A percentile compares a stretch with the other conserved stretches of the same genome.
These are phyloP conservation scores for Lolium rigidum DNA, from an alignment of 176 grass and related monocot species.

Conservation along the genomic window DNA sequence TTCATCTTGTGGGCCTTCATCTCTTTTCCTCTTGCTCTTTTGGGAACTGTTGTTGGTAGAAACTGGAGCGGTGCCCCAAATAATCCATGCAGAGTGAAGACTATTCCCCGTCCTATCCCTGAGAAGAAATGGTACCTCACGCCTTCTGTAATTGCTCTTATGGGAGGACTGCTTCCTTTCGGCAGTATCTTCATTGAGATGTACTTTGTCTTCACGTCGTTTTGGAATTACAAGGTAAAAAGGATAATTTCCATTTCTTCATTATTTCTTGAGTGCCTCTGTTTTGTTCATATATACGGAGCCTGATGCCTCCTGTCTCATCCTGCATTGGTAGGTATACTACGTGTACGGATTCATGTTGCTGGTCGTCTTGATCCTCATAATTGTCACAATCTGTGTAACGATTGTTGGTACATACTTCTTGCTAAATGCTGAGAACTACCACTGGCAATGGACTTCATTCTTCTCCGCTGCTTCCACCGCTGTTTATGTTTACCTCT, in stretches of 20 bases:
- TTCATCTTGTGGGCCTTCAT: constrained; percentile 93
- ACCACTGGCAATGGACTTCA: constrained; percentile 99
- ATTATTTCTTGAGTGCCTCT: constrained; percentile 1
- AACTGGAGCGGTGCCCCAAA: constrained; percentile 93
- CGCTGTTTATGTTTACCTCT: constrained; percentile 91
- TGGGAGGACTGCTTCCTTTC: constrained; percentile 95
- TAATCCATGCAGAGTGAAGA: constrained; percentile 94
- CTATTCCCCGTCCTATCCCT: constrained; percentile 90
- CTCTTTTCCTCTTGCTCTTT: constrained; percentile 83
- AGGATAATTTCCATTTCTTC: not conserved
- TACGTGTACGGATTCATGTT: constrained; percentile 99
- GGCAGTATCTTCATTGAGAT: constrained; percentile 99
- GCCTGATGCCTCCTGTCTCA: constrained; percentile 35
- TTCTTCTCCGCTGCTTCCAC: constrained; percentile 98
- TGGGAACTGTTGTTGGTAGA: constrained; percentile 91
- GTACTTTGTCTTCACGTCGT: constrained; percentile 98
- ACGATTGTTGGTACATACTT: constrained; percentile 98
- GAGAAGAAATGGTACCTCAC: constrained; percentile 98
- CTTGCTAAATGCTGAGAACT: constrained; percentile 95
- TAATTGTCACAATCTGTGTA: constrained; percentile 93
- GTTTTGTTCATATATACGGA: constrained; percentile 11
- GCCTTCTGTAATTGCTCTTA: constrained; percentile 80
- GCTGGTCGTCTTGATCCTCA: constrained; percentile 88
- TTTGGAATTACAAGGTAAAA: constrained; percentile 99
- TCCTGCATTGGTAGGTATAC: constrained; percentile 71